These are phyloP conservation scores for Graphilbum sp. DNA, from an alignment of 2,329 filamentous ascomycete species.

Conservation along the genomic window DNA sequence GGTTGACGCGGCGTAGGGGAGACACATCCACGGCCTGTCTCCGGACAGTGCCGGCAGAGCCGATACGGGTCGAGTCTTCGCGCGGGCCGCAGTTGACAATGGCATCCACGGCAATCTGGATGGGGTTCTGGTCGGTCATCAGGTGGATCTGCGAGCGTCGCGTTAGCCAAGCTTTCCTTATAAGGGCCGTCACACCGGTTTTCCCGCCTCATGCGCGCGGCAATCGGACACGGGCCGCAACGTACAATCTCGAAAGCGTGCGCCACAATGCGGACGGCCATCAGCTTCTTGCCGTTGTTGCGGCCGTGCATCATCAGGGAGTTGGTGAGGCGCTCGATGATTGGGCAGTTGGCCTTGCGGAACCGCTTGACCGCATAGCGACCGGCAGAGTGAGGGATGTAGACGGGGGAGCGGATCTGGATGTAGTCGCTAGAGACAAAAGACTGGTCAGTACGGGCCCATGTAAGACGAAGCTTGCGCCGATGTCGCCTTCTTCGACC, in stretches of 20 bases:
- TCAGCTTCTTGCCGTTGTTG: slow-evolving; percentile 99
- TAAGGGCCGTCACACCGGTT: too few species aligned
- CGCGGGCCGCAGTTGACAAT: slow-evolving; percentile 99
- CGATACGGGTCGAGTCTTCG: slow-evolving; percentile 99
- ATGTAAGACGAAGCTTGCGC: not conserved
- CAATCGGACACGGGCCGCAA: not conserved
- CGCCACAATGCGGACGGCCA: slow-evolving; percentile 97
- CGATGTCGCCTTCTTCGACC: not conserved
- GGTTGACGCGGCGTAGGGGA: slow-evolving; percentile 98
- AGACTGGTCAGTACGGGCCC: slow-evolving; percentile 4
- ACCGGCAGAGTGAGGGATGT: slow-evolving; percentile 96
- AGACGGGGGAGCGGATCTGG: slow-evolving; percentile 97
- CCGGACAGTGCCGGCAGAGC: slow-evolving; percentile 98
- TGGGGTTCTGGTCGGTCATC: slow-evolving; percentile 99
- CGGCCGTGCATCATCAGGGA: slow-evolving; percentile 99
- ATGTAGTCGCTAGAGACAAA: slow-evolving; percentile 74
- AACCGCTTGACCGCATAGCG: slow-evolving; percentile 99
- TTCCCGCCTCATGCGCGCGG: not conserved
- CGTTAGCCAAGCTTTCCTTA: too few species aligned
- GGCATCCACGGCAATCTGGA: slow-evolving; percentile 97
- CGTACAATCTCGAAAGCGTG: slow-evolving; percentile 97
- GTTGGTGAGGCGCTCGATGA: slow-evolving; percentile 99
- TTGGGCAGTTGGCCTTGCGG: slow-evolving; percentile 99
- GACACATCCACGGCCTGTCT: slow-evolving; percentile 99
- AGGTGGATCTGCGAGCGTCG: slow-evolving; percentile 85